Evolutionary conservation across 73 alveolate species (phyloP), one percentile per base, ranked within the genome.

Genomic region (Stentor coeruleus): DNA sequence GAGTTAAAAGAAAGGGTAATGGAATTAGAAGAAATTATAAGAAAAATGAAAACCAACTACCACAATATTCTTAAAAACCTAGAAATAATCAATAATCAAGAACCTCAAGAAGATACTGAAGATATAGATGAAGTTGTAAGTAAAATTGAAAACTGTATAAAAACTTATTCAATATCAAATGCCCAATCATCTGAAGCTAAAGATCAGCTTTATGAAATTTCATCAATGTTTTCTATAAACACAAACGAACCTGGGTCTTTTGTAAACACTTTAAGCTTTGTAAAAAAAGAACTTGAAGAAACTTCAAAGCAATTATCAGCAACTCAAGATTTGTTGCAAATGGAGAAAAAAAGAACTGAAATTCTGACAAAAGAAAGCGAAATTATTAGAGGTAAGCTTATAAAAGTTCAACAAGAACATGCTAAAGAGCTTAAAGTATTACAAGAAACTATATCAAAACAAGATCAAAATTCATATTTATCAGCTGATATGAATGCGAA

Each of bases 241-340:
- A n/a, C n/a, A n/a, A n/a, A n/a, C n/a, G n/a, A n/a, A n/a, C n/a
- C n/a, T n/a, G n/a, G n/a, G 75, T 36, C 74, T 28, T 3, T 35
- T 3, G 49, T 40, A 77, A 14, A 39, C 38, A 35, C 79, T 0
- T 14, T 39, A n/a, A 59, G 35, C 3, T 14, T 40, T 0, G 85
- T 40, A 36, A 77, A 3, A 6, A 30, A 38, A 6, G 26, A 33
- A 30, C 85, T 77, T 2, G 35, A 39, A 77, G 81, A n/a, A 3
- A 39, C 55, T 14, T 28, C 35, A 38, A 77, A 77, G 31, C 37
- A 77, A 77, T 39, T 77, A 40, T 58, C 33, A 77, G 59, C 28
- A 42, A 35, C 38, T 39, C 85, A n/a, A n/a, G n/a, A n/a, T n/a
- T n/a, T n/a, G n/a, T n/a, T 49, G 6, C 66, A 49, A 49, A 49